Evolutionary conservation across 2,329 filamentous ascomycete genomes (phyloP), one percentile per base, ranked within the genome.

Genomic region (Hypoxylon rubiginosum): DNA sequence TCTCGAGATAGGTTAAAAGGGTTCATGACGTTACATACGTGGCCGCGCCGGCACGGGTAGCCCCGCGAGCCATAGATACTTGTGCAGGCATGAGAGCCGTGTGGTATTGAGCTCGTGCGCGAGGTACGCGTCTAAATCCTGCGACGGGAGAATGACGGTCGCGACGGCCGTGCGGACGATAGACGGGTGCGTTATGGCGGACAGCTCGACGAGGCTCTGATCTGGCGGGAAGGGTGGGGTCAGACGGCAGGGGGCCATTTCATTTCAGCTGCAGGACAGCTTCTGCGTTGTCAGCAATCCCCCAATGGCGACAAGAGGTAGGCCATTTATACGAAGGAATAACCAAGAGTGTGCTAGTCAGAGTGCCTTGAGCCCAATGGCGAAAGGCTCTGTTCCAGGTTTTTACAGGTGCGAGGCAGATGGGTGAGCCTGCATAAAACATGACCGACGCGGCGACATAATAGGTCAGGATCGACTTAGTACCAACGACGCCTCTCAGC

Each of bases 1-100:
- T 28, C 26, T 28, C 7, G 13, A 13, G 32, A 9, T 3, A 9
- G 32, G 32, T 34, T 34, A 10, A 34, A 9, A 13, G 32, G 32
- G 32, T 9, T n/a, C n/a, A n/a, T n/a, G n/a, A n/a, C n/a, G n/a
- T 5, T 2, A 43, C 39, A 43, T 43, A 43, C 39, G 70, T 10
- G 67, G 55, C 13, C 71, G 65, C 13, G 64, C 62, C 13, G 71
- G 69, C 13, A 67, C 43, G 8, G 71, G 70, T 2, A 69, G 65
- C 6, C 71, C 71, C 9, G 69, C 69, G 26, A 70, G 64, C 70
- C 68, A 71, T n/a, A 74, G 65, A 21, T 68, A 61, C 9, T 60
- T 11, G 48, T 66, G 55, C 4, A 73, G 52, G 15, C 50, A 53
- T 8, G 72, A 50, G 3, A 73, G 68, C 30, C 63, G 67, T 0